Conservation (phyloP, 768 basidiomycete genomes). For the Naganishia antarctica region DNA sequence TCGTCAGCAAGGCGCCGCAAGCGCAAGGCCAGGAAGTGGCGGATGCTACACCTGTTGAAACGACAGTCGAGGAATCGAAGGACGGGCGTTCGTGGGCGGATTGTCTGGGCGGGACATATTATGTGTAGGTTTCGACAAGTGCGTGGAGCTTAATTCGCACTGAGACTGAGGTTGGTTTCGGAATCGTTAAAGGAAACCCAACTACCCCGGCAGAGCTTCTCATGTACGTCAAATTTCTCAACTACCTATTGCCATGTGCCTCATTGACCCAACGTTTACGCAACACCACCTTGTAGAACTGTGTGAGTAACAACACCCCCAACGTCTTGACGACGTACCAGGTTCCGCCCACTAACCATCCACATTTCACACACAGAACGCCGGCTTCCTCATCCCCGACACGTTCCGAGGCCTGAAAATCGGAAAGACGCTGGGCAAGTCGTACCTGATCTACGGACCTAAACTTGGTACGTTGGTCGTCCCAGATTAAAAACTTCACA, state of each 20-base stretch:
- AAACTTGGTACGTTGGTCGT: conserved; percentile 59
- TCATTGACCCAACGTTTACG: not conserved
- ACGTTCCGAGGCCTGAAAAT: conserved; percentile 62
- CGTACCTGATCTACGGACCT: conserved; percentile 76
- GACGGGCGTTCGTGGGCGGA: conserved; percentile 61
- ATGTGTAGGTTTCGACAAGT: conserved; percentile 38
- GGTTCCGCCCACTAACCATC: too few species aligned
- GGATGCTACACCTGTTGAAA: conserved; percentile 33
- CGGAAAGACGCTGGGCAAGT: conserved; percentile 67
- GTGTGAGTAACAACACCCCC: too few species aligned
- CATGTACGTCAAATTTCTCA: conserved; percentile 60
- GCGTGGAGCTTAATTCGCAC: not conserved
- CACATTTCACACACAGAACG: conserved; percentile 60
- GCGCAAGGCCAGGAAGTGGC: conserved; percentile 32
- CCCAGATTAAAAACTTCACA: not conserved
- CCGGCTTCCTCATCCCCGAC: conserved; percentile 74
- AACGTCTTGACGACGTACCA: too few species aligned
- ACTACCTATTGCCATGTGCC: not conserved
- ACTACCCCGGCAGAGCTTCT: conserved; percentile 83
- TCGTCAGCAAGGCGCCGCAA: conserved; percentile 48
- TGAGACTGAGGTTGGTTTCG: too few species aligned
- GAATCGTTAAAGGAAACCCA: conserved; percentile 50
- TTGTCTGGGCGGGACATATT: conserved; percentile 58
- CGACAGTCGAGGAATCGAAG: conserved; percentile 53
- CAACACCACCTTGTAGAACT: conserved; percentile 32